Evolutionary conservation across 129 eudicot genomes (phyloP), one percentile per base, ranked within the genome.

Genomic region (Gnaphalium uliginosum): DNA sequence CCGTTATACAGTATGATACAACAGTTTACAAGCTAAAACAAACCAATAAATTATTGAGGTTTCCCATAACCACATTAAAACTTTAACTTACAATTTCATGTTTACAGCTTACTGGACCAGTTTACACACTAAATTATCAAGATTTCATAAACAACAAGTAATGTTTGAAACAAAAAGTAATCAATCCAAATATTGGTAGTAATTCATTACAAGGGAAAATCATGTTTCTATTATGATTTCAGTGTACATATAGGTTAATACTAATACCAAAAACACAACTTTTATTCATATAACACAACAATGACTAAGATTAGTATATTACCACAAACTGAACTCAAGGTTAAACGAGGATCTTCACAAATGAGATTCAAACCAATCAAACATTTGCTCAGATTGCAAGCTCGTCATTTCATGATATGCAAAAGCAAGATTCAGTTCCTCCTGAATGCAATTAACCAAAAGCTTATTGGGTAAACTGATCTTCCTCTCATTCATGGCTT

Each of bases 401-500:
- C 97, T 89, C 35, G 97, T 92, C 97, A 94, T 94, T 83, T 94
- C 98, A 84, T 94, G 98, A 83, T 82, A 94, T 0, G 93, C 96
- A 90, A 65, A 94, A 7, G 97, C 98, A 78, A 94, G 96, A 89
- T 94, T 94, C 80, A 90, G 77, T 74, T 94, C 98, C 72, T 94
- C 98, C 63, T 87, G 86, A 87, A 94, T 86, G 68, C 87, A 87
- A 60, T 76, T 67, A 39, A 77, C 68, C 79, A 89, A 53, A 62
- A 73, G 41, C 81, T 85, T 76, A 83, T 81, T 66, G n/a, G 92
- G 87, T 17, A 87, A 69, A 54, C 23, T 56, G 18, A 90, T 78
- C 17, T 84, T 84, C 59, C 85, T 83, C 83, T 94, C 85, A 70
- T 25, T 80, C 61, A 91, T 48, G 50, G 93, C 97, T 81, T 74